These are phyloP conservation scores for Schwanniomyces vanrijiae DNA, from an alignment of 805 yeast species.

Conservation along the genomic window DNA sequence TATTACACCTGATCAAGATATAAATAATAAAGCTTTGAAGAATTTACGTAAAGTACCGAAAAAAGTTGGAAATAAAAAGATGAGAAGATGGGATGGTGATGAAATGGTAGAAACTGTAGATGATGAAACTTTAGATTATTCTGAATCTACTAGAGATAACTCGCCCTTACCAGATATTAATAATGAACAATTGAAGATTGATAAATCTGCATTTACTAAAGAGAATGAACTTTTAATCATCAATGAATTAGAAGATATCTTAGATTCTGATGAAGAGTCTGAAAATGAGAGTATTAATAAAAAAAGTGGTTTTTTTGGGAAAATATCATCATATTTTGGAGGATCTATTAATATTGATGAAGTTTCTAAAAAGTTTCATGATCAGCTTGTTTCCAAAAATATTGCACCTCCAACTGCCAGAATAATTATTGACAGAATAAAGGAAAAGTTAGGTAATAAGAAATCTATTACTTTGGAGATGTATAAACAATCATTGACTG, in stretches of 20 bases:
- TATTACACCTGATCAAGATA: neutral
- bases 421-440: slow-evolving; percentile 67
- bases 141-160: slow-evolving; percentile 15
- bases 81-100: slow-evolving; percentile 46
- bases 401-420: slow-evolving; percentile 90
- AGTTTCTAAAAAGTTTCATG: slow-evolving; percentile 63
- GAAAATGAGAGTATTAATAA: slow-evolving; percentile 8
- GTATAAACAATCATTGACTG: slow-evolving; percentile 63
- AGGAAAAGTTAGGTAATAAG: slow-evolving; percentile 69
- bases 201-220: slow-evolving; percentile 33
- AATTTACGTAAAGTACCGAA: neutral
- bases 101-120: slow-evolving; percentile 31
- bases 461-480: slow-evolving; percentile 70
- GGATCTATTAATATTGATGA: slow-evolving; percentile 51
- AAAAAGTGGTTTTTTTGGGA: slow-evolving; percentile 29
- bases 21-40: neutral
- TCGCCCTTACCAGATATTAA: slow-evolving; percentile 1
- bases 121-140: slow-evolving; percentile 30
- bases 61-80: slow-evolving; percentile 25
- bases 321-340: slow-evolving; percentile 38
- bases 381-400: slow-evolving; percentile 80
- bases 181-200: slow-evolving; percentile 15
- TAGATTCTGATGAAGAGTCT: slow-evolving; percentile 30
- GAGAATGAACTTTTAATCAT: slow-evolving; percentile 41
- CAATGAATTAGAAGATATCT: slow-evolving; percentile 39